Percentiles rank a stretch among this genome's conserved stretches.
phyloP scores from a whole-genome alignment of 1,139 yeast genomes.

The Sugiyamaella sp. region DNA sequence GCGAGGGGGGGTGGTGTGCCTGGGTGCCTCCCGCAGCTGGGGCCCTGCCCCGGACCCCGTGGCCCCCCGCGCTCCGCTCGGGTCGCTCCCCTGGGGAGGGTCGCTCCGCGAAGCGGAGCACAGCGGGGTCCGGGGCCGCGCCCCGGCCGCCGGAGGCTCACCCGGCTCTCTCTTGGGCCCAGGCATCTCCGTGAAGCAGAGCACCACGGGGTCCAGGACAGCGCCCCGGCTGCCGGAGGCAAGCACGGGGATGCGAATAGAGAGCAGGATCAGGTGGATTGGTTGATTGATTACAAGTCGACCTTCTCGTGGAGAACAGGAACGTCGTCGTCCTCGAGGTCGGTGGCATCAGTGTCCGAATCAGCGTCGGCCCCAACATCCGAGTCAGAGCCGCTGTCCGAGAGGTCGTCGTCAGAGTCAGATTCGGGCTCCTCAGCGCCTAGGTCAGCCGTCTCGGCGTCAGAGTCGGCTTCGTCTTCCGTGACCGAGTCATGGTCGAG shows the following conservation, averaged over 20 bases:
- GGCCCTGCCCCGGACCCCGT: too few species aligned
- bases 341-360: conserved; percentile 11
- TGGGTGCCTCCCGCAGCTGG: too few species aligned
- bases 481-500: conserved; percentile 19
- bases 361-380: conserved; percentile 5
- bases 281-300: conserved; percentile 3
- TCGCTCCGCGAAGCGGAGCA: too few species aligned
- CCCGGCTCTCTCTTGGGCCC: too few species aligned
- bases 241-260: too few species aligned
- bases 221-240: conserved; percentile 6
- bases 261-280: too few species aligned
- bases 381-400: neutral
- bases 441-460: conserved; percentile 5
- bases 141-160: too few species aligned
- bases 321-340: conserved; percentile 3
- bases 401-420: neutral
- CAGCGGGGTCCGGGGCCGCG: too few species aligned
- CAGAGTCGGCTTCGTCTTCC: conserved; percentile 16
- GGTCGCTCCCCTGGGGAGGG: too few species aligned
- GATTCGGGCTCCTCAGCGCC: neutral
- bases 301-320: conserved; percentile 2
- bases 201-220: conserved; percentile 10
- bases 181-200: too few species aligned
- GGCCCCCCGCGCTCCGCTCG: too few species aligned
- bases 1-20: too few species aligned